Conservation (phyloP, 352 stramenopile species). For the Pythium dissotocum region DNA sequence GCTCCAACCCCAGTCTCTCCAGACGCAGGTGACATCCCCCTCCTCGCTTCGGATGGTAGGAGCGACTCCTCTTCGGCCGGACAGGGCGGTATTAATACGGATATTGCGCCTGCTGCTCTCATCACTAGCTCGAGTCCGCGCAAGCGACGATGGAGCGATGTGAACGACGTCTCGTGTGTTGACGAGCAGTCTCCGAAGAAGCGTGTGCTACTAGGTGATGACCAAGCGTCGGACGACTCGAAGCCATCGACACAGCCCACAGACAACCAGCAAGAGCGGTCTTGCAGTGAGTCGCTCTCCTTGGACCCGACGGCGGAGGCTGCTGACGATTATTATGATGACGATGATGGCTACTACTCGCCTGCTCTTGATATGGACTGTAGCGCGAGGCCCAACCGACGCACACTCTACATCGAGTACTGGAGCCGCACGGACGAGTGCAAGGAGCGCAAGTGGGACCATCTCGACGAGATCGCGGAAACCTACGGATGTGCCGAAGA, state of each 20-base stretch:
- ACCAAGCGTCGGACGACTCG: slow-evolving; percentile 13
- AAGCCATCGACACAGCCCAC: not conserved
- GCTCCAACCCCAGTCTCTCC: not conserved
- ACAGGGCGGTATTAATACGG: slow-evolving; percentile 72
- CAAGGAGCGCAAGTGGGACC: slow-evolving; percentile 89
- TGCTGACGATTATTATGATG: slow-evolving; percentile 38
- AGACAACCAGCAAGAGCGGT: slow-evolving; percentile 24
- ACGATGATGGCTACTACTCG: slow-evolving; percentile 43
- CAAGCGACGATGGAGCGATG: slow-evolving; percentile 58
- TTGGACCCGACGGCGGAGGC: slow-evolving; percentile 10
- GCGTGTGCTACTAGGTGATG: slow-evolving; percentile 28
- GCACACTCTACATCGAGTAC: slow-evolving; percentile 88
- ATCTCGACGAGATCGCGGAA: slow-evolving; percentile 81
- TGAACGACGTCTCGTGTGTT: slow-evolving; percentile 22
- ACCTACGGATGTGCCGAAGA: slow-evolving; percentile 77
- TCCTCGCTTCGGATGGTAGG: slow-evolving; percentile 36
- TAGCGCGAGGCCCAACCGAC: slow-evolving; percentile 51
- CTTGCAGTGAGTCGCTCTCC: slow-evolving; percentile 19
- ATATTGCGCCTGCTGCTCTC: slow-evolving; percentile 52
- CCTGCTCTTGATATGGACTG: slow-evolving; percentile 62
- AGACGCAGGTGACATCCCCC: slow-evolving; percentile 39
- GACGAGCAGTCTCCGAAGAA: slow-evolving; percentile 1
- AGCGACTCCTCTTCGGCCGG: slow-evolving; percentile 31
- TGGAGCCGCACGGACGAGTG: slow-evolving; percentile 87
- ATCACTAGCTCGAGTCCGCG: slow-evolving; percentile 58